phyloP scores from a whole-genome alignment of 495 filamentous ascomycete genomes.

The Extremus antarcticus region DNA sequence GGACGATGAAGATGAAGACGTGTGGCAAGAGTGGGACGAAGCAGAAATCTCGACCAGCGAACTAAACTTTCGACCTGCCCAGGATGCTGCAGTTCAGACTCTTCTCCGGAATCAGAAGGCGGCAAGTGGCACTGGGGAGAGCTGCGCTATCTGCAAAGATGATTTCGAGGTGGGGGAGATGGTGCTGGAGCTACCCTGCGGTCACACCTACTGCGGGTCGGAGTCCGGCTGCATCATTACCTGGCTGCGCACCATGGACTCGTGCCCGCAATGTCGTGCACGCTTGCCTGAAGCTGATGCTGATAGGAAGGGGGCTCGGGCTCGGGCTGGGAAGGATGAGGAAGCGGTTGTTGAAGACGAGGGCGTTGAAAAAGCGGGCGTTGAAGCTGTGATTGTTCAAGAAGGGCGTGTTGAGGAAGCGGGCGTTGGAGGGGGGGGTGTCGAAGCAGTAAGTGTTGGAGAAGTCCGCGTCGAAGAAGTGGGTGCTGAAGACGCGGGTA shows the following conservation, averaged over 20 bases:
- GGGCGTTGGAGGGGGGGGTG: too few species aligned
- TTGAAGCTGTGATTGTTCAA: too few species aligned
- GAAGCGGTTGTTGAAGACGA: too few species aligned
- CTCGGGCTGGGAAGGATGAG: too few species aligned
- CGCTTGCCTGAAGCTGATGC: background rate
- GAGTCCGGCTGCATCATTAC: background rate
- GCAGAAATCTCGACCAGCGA: background rate
- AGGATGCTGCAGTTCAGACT: background rate
- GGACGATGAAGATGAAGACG: too few species aligned
- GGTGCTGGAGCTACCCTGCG: background rate
- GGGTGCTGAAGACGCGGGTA: too few species aligned
- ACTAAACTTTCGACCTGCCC: background rate
- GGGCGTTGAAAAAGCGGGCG: too few species aligned
- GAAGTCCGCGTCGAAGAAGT: too few species aligned
- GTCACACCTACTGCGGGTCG: background rate
- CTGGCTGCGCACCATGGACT: background rate
- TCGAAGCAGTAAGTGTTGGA: too few species aligned
- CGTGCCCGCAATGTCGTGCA: background rate
- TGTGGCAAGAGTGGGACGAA: background rate
- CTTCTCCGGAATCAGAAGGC: background rate
- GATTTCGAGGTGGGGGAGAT: background rate
- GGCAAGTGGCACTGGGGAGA: background rate
- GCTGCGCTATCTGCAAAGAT: background rate
- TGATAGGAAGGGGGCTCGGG: too few species aligned
- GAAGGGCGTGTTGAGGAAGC: too few species aligned